Evolutionary conservation across 2,329 filamentous ascomycete genomes (phyloP).

Genomic region (Phoma sp.): DNA sequence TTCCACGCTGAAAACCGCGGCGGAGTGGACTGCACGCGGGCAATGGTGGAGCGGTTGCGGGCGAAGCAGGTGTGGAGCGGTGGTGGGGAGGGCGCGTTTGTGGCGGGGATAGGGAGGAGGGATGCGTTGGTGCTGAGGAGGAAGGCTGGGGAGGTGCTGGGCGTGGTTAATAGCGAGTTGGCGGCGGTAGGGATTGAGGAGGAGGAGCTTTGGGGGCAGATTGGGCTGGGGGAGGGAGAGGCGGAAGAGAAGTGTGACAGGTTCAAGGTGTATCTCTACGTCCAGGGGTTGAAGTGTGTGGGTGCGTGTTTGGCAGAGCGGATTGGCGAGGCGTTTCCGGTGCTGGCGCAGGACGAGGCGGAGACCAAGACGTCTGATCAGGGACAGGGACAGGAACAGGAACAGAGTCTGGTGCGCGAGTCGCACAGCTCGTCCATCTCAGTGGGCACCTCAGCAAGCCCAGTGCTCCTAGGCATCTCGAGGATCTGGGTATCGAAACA

Average conservation of each 20-base stretch:
- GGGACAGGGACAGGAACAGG: neutral
- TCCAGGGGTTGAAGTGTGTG: conserved; percentile 66
- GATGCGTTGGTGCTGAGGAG: conserved; percentile 60
- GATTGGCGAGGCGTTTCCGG: conserved; percentile 62
- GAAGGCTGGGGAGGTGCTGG: conserved; percentile 60
- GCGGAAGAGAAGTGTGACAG: conserved; percentile 47
- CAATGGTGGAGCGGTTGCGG: conserved; percentile 60
- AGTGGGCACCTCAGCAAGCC: conserved; percentile 49
- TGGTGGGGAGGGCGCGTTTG: conserved; percentile 51
- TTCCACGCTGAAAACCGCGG: conserved; percentile 67
- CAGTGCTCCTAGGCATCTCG: conserved; percentile 66
- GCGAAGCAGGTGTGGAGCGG: conserved; percentile 59
- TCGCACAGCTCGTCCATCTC: conserved; percentile 48
- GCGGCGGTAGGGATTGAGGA: conserved; percentile 66
- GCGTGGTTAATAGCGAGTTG: conserved; percentile 67
- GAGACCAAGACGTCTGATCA: conserved; percentile 21
- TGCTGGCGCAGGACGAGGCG: conserved; percentile 46
- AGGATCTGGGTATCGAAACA: conserved; percentile 68
- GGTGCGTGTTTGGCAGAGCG: conserved; percentile 67
- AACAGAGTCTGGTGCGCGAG: conserved; percentile 19
- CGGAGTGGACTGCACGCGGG: conserved; percentile 66
- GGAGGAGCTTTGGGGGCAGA: conserved; percentile 62
- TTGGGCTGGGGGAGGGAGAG: conserved; percentile 29
- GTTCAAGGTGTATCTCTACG: conserved; percentile 67
- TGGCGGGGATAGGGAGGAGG: conserved; percentile 64